Evolutionary conservation across 2,329 filamentous ascomycete genomes (phyloP).

Genomic region (Lojkania enalia): DNA sequence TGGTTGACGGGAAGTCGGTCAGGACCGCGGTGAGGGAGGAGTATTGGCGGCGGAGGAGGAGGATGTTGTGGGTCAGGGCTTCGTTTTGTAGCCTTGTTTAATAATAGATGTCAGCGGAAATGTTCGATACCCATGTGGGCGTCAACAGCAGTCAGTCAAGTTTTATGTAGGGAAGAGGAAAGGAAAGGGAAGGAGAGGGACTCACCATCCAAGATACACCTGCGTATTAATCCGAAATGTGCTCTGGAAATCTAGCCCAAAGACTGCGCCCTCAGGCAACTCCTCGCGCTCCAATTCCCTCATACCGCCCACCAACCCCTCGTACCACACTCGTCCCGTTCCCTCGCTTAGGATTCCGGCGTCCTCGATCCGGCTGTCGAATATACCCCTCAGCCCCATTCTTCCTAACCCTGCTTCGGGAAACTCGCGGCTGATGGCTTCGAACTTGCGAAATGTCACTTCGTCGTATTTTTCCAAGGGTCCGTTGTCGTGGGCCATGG

Average conservation of each 20-base stretch:
- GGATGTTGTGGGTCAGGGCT: slow-evolving; percentile 72
- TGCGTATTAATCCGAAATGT: slow-evolving; percentile 47
- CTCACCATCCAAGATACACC: slow-evolving; percentile 43
- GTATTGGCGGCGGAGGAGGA: slow-evolving; percentile 51
- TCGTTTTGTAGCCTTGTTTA: slow-evolving; percentile 56
- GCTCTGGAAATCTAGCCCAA: slow-evolving; percentile 40
- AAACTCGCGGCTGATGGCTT: slow-evolving; percentile 27
- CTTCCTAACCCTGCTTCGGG: slow-evolving; percentile 32
- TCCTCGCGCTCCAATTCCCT: slow-evolving; percentile 29
- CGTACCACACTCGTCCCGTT: slow-evolving; percentile 49
- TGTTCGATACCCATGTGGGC: not conserved
- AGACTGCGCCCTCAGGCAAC: slow-evolving; percentile 40
- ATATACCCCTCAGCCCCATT: slow-evolving; percentile 34
- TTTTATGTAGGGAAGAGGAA: slow-evolving; percentile 1
- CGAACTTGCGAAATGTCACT: slow-evolving; percentile 36
- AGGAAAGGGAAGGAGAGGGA: slow-evolving; percentile 1
- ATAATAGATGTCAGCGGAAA: slow-evolving; percentile 3
- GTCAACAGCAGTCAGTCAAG: no score
- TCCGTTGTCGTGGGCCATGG: slow-evolving; percentile 47
- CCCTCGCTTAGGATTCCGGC: slow-evolving; percentile 38
- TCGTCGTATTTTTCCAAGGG: slow-evolving; percentile 36
- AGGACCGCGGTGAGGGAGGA: slow-evolving; percentile 72
- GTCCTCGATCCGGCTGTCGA: slow-evolving; percentile 37
- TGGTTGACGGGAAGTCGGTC: slow-evolving; percentile 61
- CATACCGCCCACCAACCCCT: slow-evolving; percentile 46